Base-by-base conservation (phyloP, 148 eudicot genomes). In the Rhododendron vialii region DNA sequence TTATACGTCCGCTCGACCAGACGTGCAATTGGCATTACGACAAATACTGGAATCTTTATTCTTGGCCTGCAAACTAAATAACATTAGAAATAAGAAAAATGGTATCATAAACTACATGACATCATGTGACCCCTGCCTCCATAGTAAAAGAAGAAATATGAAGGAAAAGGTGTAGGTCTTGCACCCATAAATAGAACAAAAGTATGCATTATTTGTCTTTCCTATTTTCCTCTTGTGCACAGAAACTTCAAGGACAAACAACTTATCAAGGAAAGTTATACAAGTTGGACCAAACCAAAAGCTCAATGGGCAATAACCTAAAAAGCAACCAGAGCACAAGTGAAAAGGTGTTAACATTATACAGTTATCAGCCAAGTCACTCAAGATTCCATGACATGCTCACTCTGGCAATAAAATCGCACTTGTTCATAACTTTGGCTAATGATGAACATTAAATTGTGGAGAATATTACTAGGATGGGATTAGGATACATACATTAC, bases 11-110 rank as follows among this genome's bases (percentile, higher is more conserved):
- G 85, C 93, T 93, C 98, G 75, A 95, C 96, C 90, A 98, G 83
- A 86, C 88, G 91, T 35, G 98, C 99, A 87, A 95, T 93, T 71
- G 99, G 99, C 99, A 98, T 94, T 89, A 98, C 88, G 51, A 95
- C 89, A 90, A 71, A 86, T 9, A 91, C 95, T 85, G 99, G 98
- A 90, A 98, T 92, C 89, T 94, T 98, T 53, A 95, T 98, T 79
- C 88, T 91, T 88, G 99, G 99, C 95, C 99, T 97, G 96, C 92
- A 94, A 84, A 88, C 84, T 87, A 89, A 87, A 85, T 50, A 71
- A 84, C 79, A 91, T 88, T 76, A 88, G 91, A 85, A 84, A 90
- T 80, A 83, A 61, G 5, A 74, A 83, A 80, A 71, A 81, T 41
- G 35, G 51, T 48, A 51, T 41, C 20, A 13, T 13, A 69, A 69